Base-by-base conservation (phyloP, 345 rosid species). In the Camelina neglecta region DNA sequence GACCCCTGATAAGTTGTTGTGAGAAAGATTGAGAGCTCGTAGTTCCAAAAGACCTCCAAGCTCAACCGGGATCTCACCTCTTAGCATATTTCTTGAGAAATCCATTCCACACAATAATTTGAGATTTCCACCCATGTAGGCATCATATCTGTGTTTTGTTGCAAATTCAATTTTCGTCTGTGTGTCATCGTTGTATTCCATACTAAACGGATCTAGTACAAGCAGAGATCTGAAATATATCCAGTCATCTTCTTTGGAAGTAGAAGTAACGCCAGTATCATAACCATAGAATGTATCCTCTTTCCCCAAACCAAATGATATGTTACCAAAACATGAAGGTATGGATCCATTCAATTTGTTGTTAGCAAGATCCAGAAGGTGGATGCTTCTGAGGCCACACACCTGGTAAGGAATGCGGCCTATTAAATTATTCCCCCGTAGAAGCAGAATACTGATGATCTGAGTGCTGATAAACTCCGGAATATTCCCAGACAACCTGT, bases 61-160 rank as follows among this genome's bases (percentile, higher is more conserved):
- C 12, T 76, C 71, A 2, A 0, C 0, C 6, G 88, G 85, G 60
- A 87, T 83, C 6, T 67, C 18, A 11, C 86, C 86, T 0, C 44
- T 48, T 1, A 84, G 39, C 4, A 71, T 71, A 10, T 86, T 86
- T 5, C 35, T 26, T 2, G 87, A 82, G 18, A 85, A 64, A 42
- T 85, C 85, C 0, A 83, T 15, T 24, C 84, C 88, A 2, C 45
- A 26, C 3, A 76, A 29, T 85, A 29, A 2, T 1, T 6, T 2
- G 7, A 69, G 56, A 29, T 16, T 69, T 4, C 2, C 20, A 63
- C 63, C 68, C 29, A 1, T 12, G 45, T 73, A 73, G 0, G 69
- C 5, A 62, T 73, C 76, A 29, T 62, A 53, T 16, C 54, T 4
- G 1, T 72, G 11, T 11, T 72, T 62, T 16, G 69, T 49, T 23